Conservation (phyloP, 2,329 filamentous ascomycete species). For the Verticillium klebahnii region DNA sequence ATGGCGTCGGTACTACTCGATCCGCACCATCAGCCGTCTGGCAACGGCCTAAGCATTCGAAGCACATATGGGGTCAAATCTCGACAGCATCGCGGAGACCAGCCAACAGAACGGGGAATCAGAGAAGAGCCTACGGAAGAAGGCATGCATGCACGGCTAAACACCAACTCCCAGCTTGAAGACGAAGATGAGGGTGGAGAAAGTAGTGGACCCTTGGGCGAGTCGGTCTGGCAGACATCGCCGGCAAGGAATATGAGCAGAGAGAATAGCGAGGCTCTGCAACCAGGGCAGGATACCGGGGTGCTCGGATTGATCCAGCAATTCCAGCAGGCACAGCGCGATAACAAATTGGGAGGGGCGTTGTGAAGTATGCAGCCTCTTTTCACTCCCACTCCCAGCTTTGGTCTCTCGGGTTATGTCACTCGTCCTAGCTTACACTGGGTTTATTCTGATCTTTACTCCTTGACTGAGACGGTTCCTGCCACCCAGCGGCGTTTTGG, state of each 20-base stretch:
- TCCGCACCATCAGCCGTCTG: conserved; percentile 66
- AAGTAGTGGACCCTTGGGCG: conserved; percentile 45
- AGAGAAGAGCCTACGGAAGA: conserved; percentile 53
- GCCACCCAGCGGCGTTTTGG: too few species aligned
- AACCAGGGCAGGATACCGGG: conserved; percentile 45
- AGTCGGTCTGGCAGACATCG: conserved; percentile 56
- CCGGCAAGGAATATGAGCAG: conserved; percentile 45
- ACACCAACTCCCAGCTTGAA: conserved; percentile 51
- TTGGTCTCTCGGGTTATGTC: too few species aligned
- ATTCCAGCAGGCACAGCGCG: conserved; percentile 52
- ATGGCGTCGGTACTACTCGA: conserved; percentile 72
- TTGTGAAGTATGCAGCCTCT: conserved; percentile 10
- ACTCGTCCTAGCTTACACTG: too few species aligned
- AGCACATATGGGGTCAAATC: conserved; percentile 36
- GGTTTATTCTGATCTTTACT: too few species aligned
- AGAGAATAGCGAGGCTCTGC: conserved; percentile 44
- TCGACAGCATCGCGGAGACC: conserved; percentile 38
- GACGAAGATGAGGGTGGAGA: conserved; percentile 52
- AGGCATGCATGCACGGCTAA: conserved; percentile 28
- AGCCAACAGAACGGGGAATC: conserved; percentile 44
- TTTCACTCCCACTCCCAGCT: too few species aligned
- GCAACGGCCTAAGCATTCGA: conserved; percentile 37
- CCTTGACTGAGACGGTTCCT: too few species aligned
- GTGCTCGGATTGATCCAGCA: conserved; percentile 56
- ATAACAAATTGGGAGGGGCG: conserved; percentile 38